Evolutionary conservation across 2,329 filamentous ascomycete genomes (phyloP).

Genomic region (Exophiala dermatitidis): DNA sequence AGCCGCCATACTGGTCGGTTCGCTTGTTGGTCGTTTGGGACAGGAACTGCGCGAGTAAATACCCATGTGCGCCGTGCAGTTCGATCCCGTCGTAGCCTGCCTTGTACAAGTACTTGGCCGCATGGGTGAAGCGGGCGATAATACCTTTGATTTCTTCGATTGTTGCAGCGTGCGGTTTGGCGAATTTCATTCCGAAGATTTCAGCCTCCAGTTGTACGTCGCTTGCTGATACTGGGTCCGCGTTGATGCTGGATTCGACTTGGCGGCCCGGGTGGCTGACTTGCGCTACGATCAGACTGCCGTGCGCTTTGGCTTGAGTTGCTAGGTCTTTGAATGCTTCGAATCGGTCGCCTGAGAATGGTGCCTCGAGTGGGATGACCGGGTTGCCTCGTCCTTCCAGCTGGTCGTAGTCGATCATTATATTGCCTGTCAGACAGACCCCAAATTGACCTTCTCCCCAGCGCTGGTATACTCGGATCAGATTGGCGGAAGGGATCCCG

Average conservation of each 20-base stretch:
- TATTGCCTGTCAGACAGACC: conserved; percentile 57
- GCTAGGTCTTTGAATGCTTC: conserved; percentile 49
- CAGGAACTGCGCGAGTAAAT: conserved; percentile 52
- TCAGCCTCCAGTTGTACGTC: conserved; percentile 41
- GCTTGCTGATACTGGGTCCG: conserved; percentile 46
- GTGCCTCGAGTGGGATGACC: conserved; percentile 48
- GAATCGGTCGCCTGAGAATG: conserved; percentile 47
- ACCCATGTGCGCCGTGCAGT: conserved; percentile 49
- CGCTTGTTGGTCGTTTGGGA: conserved; percentile 48
- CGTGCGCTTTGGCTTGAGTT: conserved; percentile 52
- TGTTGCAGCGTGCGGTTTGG: conserved; percentile 31
- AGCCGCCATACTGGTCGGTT: conserved; percentile 59
- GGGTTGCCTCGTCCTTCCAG: conserved; percentile 51
- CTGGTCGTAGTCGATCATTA: conserved; percentile 57
- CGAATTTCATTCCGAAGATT: conserved; percentile 32
- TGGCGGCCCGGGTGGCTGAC: conserved; percentile 59
- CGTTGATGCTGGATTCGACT: conserved; percentile 40
- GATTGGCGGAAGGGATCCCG: conserved; percentile 48
- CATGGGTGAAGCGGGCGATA: conserved; percentile 8
- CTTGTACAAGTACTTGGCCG: neutral
- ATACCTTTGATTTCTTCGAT: conserved; percentile 25
- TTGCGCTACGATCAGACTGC: conserved; percentile 52
- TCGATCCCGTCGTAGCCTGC: conserved; percentile 21
- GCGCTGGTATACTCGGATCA: conserved; percentile 50
- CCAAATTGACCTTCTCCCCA: conserved; percentile 57